Evolutionary conservation across 1,139 yeast genomes (phyloP), one percentile per base, ranked within the genome.

Genomic region (Saccharomycopsis hybrid): DNA sequence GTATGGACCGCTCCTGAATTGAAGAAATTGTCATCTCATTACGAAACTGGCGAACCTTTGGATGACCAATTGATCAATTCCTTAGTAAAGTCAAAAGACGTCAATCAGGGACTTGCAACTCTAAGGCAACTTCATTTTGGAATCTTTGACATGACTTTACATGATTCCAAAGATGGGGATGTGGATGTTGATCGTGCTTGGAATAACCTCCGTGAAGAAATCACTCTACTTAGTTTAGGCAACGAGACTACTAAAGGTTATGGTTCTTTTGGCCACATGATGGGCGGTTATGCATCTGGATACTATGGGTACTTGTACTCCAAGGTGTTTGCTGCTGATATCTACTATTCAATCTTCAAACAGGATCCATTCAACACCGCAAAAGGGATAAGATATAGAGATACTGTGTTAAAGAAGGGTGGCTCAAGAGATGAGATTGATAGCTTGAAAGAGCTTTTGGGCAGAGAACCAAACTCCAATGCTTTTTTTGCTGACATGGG

Each of bases 281-380:
- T 84, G 66, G 89, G 87, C 45, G 94, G 95, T 4, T 87, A 87
- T 62, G 89, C 84, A 56, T 80, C 92, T 27, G 94, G 95, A 2
- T 87, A 87, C 67, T 87, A 86, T 60, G 95, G 95, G 2, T 87
- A 87, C 65, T 68, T 18, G 67, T 87, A 88, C 80, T 84, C 94
- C 2, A 82, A 81, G 58, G 95, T 85, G 28, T 87, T 82, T 70
- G 94, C 95, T 1, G 77, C 86, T 5, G 96, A 87, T 65, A 85
- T 87, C 64, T 87, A 77, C 68, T 80, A 84, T 64, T 68, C 85
- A n/a, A 76, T 77, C 60, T 87, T 87, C 70, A 76, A 77, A 55
- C 59, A 69, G 1, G 78, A 82, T 61, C 95, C 95, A 30, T 72
- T 85, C 74, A 77, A 82, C 60, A 71, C 77, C 9, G 64, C 65